Percentiles rank a stretch among this genome's conserved stretches.
Evolutionary conservation across 2,329 filamentous ascomycete species (phyloP).

Genomic region (Neopestalotiopsis sp.): DNA sequence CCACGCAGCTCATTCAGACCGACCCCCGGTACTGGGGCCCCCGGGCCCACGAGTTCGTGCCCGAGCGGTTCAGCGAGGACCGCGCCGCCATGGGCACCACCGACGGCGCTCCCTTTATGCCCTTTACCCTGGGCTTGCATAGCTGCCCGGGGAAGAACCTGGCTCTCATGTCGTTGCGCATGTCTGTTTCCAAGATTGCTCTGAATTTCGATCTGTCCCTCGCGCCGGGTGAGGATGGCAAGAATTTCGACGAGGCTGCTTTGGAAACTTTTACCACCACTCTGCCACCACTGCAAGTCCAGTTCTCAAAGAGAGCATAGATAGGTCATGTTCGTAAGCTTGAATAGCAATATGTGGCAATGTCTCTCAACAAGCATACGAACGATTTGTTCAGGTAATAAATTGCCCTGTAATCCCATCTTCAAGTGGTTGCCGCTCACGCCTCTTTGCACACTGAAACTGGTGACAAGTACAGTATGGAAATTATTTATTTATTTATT

Average conservation of each 20-base stretch:
- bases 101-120: slow-evolving; percentile 25
- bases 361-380: no score
- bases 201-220: slow-evolving; percentile 19
- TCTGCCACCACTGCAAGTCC: background rate
- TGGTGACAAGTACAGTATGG: no score
- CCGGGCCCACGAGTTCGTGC: slow-evolving; percentile 22
- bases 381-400: no score
- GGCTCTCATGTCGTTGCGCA: slow-evolving; percentile 25
- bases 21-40: slow-evolving; percentile 25
- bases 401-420: no score
- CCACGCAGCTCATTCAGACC: slow-evolving; percentile 21
- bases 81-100: background rate
- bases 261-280: background rate
- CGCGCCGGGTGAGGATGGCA: background rate
- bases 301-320: background rate
- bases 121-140: slow-evolving; percentile 25
- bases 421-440: no score
- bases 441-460: no score
- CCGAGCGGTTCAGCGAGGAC: slow-evolving; percentile 25
- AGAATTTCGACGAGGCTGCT: background rate
- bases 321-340: background rate
- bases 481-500: background rate
- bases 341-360: no score
- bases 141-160: slow-evolving; percentile 24
- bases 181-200: slow-evolving; percentile 23